Base-by-base conservation (phyloP, 257 asterid species). In the Asclepias syriaca region DNA sequence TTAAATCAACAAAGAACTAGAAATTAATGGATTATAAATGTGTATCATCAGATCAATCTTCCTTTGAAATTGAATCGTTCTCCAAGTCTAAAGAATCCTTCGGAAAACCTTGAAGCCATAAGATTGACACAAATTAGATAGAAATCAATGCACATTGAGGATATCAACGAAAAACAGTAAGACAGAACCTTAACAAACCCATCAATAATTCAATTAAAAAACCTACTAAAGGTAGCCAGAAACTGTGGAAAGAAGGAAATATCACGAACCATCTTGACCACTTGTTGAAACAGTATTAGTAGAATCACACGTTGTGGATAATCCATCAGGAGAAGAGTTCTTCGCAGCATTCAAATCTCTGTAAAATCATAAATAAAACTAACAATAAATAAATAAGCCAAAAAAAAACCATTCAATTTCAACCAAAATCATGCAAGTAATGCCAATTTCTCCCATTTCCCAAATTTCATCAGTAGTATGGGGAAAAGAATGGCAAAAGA, bases 31-130 rank as follows among this genome's bases (percentile, higher is more conserved):
- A 39, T 14, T n/a, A 16, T 10, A 8, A 37, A 15, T 46, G 63
- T 40, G 18, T 93, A 72, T 87, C 95, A 72, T 85, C 93, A 21
- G 53, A 79, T 69, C 63, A 32, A 29, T 68, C 85, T 61, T 83
- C 86, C 61, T 69, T 80, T 10, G 77, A 43, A n/a, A 75, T 60
- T 73, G 76, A 75, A 79, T 77, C 85, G 57, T 34, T 72, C 39
- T 69, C 74, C 79, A 77, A 64, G 65, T 71, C 70, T 56, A 75
- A 72, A 63, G 82, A 77, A 56, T 63, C 69, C 66, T 49, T 73
- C 49, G 16, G 46, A 78, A 3, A 15, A 34, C 85, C 93, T 85
- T 84, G 74, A 74, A 70, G 77, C 64, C 61, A 77, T 61, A 71
- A 72, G 70, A 2, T 51, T 66, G 59, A 21, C 32, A 80, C 37